phyloP scores from a whole-genome alignment of 306 rosid genomes.

The Malus sylvestris region DNA sequence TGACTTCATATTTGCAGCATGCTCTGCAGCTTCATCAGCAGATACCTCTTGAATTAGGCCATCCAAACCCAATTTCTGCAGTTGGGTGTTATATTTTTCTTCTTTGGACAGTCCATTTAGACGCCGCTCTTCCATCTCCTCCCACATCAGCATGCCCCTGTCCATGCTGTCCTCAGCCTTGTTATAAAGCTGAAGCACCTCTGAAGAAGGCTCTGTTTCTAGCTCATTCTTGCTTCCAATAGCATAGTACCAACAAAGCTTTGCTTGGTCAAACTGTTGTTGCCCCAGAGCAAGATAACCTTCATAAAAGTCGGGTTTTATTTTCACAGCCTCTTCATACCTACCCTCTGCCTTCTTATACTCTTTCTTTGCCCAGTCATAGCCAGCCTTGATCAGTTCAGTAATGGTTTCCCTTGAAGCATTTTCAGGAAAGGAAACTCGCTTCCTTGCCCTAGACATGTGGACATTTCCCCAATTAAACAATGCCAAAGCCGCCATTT shows the following conservation, averaged over 20 bases:
- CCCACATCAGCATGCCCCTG: conserved; percentile 83
- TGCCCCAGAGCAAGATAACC: conserved; percentile 82
- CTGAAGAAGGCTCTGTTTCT: conserved; percentile 38
- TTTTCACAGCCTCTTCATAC: conserved; percentile 63
- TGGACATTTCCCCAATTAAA: conserved; percentile 95
- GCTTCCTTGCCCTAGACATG: conserved; percentile 74
- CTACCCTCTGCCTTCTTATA: conserved; percentile 58
- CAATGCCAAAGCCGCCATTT: conserved; percentile 86
- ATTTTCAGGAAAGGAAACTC: conserved; percentile 45
- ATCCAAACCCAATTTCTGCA: conserved; percentile 65
- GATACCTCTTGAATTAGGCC: conserved; percentile 51
- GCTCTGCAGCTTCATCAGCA: conserved; percentile 66
- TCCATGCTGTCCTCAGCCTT: conserved; percentile 94
- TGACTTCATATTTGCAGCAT: conserved; percentile 63
- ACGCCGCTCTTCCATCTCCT: conserved; percentile 69
- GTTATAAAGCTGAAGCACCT: conserved; percentile 73
- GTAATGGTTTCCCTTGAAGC: conserved; percentile 40
- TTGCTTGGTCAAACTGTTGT: conserved; percentile 87
- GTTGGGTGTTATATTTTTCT: conserved; percentile 49
- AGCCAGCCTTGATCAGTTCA: conserved; percentile 43
- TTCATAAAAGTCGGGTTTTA: conserved; percentile 74
- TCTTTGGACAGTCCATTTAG: conserved; percentile 70
- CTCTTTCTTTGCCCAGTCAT: conserved; percentile 76
- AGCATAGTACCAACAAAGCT: conserved; percentile 74
- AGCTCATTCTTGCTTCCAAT: conserved; percentile 39